These are phyloP conservation scores for Marsdenia floribunda DNA, from an alignment of 257 asterid species.

Conservation along the genomic window DNA sequence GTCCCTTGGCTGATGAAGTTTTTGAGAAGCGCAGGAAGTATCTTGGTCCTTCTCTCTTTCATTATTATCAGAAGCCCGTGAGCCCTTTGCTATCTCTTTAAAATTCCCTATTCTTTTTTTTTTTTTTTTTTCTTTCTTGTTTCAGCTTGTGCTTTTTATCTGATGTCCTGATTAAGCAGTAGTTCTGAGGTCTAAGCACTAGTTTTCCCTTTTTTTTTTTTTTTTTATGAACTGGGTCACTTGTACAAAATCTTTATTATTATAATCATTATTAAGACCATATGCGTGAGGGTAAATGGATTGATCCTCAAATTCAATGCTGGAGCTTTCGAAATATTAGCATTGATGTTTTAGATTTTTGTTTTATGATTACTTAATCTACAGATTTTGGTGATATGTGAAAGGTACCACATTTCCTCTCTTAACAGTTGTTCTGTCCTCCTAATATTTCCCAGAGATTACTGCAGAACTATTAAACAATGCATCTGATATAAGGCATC, in stretches of 20 bases:
- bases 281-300: neutral
- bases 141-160: neutral
- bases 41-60: constrained; percentile 82
- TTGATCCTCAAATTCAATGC: no score
- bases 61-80: constrained; percentile 87
- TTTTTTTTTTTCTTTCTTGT: no score
- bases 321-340: no score
- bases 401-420: neutral
- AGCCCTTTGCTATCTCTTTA: constrained; percentile 6
- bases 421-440: neutral
- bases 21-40: constrained; percentile 64
- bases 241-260: no score
- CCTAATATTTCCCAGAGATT: no score
- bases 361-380: neutral
- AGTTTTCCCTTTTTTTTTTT: neutral
- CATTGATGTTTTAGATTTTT: neutral
- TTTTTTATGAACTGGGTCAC: no score
- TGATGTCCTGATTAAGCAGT: neutral
- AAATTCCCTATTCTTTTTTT: no score
- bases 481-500: neutral
- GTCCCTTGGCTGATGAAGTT: constrained; percentile 75
- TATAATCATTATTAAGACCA: neutral
- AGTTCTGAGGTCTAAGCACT: neutral
- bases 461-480: neutral
- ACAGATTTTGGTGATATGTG: neutral